A percentile compares a stretch with the other conserved stretches of the same genome.
Conservation (phyloP, 257 asterid species). For the Petunia secreta region DNA sequence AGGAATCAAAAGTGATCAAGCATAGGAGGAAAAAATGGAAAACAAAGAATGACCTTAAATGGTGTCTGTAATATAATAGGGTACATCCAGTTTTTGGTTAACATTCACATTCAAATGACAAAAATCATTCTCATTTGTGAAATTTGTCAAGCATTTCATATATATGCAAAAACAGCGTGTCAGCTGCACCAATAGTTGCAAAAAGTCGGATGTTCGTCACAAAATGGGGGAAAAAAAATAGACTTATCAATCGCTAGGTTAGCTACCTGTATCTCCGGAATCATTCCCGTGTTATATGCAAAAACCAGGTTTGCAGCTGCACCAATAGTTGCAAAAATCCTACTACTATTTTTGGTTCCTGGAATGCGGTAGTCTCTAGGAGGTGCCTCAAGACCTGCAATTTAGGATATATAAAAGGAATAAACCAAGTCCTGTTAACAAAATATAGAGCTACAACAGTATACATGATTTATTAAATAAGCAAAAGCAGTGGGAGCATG, state of each 20-base stretch:
- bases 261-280: slow-evolving; percentile 87
- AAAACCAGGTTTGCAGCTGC: slow-evolving; percentile 87
- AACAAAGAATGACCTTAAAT: too few relatives aligned
- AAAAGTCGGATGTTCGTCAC: too few relatives aligned
- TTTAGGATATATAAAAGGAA: slow-evolving; percentile 17
- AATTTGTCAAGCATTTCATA: too few relatives aligned
- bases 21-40: too few relatives aligned
- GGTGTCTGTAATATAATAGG: too few relatives aligned
- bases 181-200: too few relatives aligned
- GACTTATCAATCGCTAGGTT: slow-evolving; percentile 3
- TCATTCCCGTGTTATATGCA: slow-evolving; percentile 96
- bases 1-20: neutral
- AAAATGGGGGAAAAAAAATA: neutral
- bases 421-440: neutral
- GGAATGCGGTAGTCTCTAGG: slow-evolving; percentile 70
- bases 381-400: slow-evolving; percentile 45
- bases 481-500: neutral
- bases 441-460: neutral
- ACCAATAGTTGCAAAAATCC: slow-evolving; percentile 71
- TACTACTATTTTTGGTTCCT: slow-evolving; percentile 45
- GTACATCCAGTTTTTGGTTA: too few relatives aligned
- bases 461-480: neutral
- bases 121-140: too few relatives aligned
- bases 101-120: too few relatives aligned
- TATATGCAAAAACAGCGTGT: too few relatives aligned